Base-by-base conservation (phyloP, 129 eudicot species). In the Chrysanthemum lavandulifolium region DNA sequence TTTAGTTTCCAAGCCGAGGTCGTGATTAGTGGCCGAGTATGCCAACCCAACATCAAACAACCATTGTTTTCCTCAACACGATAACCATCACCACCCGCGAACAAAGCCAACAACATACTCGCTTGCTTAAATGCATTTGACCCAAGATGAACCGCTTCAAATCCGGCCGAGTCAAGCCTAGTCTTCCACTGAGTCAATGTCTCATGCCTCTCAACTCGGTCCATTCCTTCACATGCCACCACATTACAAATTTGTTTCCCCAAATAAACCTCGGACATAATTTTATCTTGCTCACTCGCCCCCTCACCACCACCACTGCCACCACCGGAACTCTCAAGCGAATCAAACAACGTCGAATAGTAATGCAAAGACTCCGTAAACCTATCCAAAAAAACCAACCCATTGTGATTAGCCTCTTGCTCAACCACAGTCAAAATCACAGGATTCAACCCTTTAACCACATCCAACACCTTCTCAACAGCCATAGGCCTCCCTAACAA, bases 21-120 rank as follows among this genome's bases (percentile, higher is more conserved):
- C 4, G 95, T 72, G 23, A 92, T 85, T 25, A 92, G 82, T 0
- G 98, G 92, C 60, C 98, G 79, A 12, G 88, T 87, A 21, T 92
- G 98, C 98, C 98, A 92, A 6, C 98, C 96, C 66, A 92, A 61
- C 96, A 87, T 89, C 85, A 92, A 71, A 77, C 98, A 89, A 59
- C 98, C 98, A 13, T 82, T 51, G 12, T 80, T 71, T 57, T 89
- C 96, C 36, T 80, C 96, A 61, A 89, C 96, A 2, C 87, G 81
- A 67, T 92, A 92, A 48, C 98, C 98, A 15, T 89, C 98, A 13
- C 95, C 92, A 50, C 95, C 92, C 0, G 85, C 91, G 59, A 87
- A 92, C 60, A 87, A 33, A 0, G 91, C 98, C 66, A 92, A 19
- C 68, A 92, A 56, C 98, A 87, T 85, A 50, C 95, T 89, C 0